These are phyloP conservation scores for Dioscorea zingiberensis DNA, from an alignment of 106 monocot genomes.

Conservation along the genomic window DNA sequence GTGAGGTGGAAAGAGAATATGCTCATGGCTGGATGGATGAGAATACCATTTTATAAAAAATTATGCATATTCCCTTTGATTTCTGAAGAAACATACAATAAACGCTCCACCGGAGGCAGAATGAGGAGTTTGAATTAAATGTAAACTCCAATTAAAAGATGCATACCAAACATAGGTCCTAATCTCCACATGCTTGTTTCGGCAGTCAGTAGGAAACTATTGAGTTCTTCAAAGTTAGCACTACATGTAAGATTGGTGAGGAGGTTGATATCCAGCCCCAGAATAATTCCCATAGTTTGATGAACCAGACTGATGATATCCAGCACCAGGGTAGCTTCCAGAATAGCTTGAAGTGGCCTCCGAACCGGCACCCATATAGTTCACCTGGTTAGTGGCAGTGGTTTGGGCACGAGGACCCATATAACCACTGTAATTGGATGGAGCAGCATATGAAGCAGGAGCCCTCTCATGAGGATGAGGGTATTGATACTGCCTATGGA, in stretches of 20 bases:
- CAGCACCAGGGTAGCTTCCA: conserved; percentile 18
- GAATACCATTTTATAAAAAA: too few relatives aligned
- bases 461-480: conserved; percentile 19
- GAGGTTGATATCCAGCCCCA: conserved; percentile 8
- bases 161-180: neutral
- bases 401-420: neutral
- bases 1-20: too few relatives aligned
- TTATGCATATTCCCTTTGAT: too few relatives aligned
- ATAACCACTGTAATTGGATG: conserved; percentile 3
- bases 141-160: too few relatives aligned
- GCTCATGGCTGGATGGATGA: too few relatives aligned
- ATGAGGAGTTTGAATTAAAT: too few relatives aligned
- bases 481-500: conserved; percentile 20
- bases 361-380: conserved; percentile 10
- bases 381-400: conserved; percentile 13
- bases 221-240: neutral
- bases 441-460: conserved; percentile 1
- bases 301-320: conserved; percentile 9
- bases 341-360: conserved; percentile 5
- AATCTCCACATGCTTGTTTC: neutral
- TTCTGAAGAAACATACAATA: too few relatives aligned
- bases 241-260: conserved; percentile 44
- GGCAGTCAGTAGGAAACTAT: neutral
- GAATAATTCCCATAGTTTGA: conserved; percentile 17
- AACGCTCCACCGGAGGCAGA: too few relatives aligned